phyloP scores from a whole-genome alignment of 345 rosid genomes.

The Eucalyptus sp. region DNA sequence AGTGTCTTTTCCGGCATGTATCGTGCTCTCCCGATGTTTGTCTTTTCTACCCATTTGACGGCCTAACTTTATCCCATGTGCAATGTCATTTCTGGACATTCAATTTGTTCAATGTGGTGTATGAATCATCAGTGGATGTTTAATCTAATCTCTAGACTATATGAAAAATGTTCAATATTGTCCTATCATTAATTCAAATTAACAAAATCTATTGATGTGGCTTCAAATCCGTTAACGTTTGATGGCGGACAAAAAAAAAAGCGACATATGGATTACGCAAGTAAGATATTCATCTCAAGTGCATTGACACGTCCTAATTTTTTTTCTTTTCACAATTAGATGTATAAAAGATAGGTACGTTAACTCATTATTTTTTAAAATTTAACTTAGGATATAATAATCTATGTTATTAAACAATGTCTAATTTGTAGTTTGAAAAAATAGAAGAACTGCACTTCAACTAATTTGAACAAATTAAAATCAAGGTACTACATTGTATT shows the following conservation, averaged over 20 bases:
- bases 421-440: too few relatives aligned
- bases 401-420: background rate
- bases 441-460: accelerated
- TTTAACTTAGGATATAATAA: accelerated
- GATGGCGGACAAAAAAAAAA: background rate
- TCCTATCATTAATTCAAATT: background rate
- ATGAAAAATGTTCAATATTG: accelerated
- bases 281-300: background rate
- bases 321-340: background rate
- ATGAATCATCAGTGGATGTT: accelerated
- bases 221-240: background rate
- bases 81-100: accelerated
- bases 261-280: too few relatives aligned
- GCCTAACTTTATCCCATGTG: accelerated
- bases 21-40: too few relatives aligned
- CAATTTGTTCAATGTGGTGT: accelerated
- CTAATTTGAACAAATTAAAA: too few relatives aligned
- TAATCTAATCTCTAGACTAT: accelerated
- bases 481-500: accelerated
- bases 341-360: accelerated
- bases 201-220: accelerated
- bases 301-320: background rate
- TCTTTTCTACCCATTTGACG: too few relatives aligned
- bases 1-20: too few relatives aligned
- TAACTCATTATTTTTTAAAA: accelerated